Evolutionary conservation across 306 rosid species (phyloP), one percentile per base, ranked within the genome.

Genomic region (Pyrus betulifolia): DNA sequence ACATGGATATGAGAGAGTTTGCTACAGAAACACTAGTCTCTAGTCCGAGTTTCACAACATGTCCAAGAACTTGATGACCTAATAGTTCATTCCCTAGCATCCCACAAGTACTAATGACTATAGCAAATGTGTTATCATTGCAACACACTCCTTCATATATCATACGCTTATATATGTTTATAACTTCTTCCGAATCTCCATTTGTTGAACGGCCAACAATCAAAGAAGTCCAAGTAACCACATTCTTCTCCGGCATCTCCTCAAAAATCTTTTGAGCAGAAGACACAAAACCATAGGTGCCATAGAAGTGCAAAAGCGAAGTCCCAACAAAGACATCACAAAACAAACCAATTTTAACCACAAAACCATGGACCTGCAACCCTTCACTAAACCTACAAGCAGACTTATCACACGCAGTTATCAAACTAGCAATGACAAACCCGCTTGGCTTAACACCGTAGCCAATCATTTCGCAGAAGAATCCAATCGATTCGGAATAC

Each of bases 201-300:
- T 61, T 79, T 72, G 80, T 85, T 0, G 92, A 87, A 80, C 80
- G 89, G 42, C 86, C 85, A 75, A 92, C 96, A 89, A 95, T 90
- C 86, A 95, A 85, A 55, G 98, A 85, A 77, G 98, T 95, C 98
- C 98, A 95, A 75, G 97, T 87, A 25, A 95, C 98, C 19, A 90
- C 87, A 80, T 92, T 92, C 67, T 88, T 88, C 31, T 85, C 90
- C n/a, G 86, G 90, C 83, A 95, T 89, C 82, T 89, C 92, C 74
- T 89, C 87, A 79, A 95, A 92, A 49, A 89, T 33, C 78, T 77
- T 88, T 22, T 70, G 79, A 51, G 90, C 86, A 75, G 82, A 81
- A 72, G 68, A 84, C 79, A 89, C 84, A 52, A 55, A 58, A 70
- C 92, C 89, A 76, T 76, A 83, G 5, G 87, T 58, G 55, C 93